phyloP scores from a whole-genome alignment of 768 basidiomycete species.

The Lyophyllum shimeji region DNA sequence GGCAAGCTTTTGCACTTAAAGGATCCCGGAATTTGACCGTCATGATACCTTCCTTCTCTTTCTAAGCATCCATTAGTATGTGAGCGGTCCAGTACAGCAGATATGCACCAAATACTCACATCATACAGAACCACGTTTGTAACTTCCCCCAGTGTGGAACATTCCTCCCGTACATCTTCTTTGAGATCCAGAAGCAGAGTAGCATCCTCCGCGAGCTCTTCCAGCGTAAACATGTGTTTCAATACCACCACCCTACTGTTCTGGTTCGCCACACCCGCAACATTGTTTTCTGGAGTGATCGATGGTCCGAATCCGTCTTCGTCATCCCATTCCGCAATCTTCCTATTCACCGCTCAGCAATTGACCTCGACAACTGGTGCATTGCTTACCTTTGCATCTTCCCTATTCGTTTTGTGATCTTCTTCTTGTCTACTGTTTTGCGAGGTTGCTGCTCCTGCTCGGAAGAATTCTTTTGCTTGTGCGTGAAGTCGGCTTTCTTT shows the following conservation, averaged over 20 bases:
- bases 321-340: constrained; percentile 91
- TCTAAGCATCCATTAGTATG: constrained; percentile 41
- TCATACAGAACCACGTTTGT: constrained; percentile 96
- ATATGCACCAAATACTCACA: constrained; percentile 48
- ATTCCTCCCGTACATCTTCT: constrained; percentile 95
- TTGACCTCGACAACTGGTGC: neutral
- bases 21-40: constrained; percentile 95
- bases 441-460: constrained; percentile 47
- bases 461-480: constrained; percentile 54
- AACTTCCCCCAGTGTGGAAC: constrained; percentile 86
- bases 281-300: constrained; percentile 53
- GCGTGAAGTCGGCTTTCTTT: constrained; percentile 72
- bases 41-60: constrained; percentile 92
- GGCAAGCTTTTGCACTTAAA: constrained; percentile 89
- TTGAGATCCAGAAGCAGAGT: constrained; percentile 88
- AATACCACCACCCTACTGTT: constrained; percentile 85
- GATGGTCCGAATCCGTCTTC: constrained; percentile 88
- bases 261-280: constrained; percentile 40
- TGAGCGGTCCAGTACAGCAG: neutral
- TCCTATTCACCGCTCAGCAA: constrained; percentile 46
- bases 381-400: constrained; percentile 80
- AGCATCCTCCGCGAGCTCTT: constrained; percentile 84
- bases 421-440: constrained; percentile 77
- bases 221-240: constrained; percentile 91
- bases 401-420: constrained; percentile 67